Conservation (phyloP, 2,329 filamentous ascomycete species). For the Neofusicoccum umdonicola region DNA sequence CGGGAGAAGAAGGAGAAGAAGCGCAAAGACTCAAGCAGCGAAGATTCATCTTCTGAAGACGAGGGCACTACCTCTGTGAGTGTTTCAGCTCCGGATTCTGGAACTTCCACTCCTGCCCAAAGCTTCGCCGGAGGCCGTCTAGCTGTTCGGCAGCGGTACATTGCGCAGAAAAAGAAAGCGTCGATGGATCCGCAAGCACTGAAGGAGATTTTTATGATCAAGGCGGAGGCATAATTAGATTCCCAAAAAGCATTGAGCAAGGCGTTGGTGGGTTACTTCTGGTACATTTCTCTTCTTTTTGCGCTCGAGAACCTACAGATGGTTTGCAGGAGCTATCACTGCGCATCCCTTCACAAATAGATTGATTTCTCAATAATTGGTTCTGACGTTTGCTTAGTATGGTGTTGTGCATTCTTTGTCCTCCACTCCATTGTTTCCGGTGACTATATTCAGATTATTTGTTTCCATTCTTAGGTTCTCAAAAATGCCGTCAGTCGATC, state of each 20-base stretch:
- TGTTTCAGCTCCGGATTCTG: slow-evolving; percentile 35
- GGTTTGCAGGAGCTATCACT: background rate
- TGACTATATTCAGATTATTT: background rate
- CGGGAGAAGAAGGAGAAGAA: slow-evolving; percentile 42
- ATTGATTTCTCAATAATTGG: background rate
- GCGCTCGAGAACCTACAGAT: background rate
- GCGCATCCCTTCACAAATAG: background rate
- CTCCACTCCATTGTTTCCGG: background rate
- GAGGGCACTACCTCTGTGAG: slow-evolving; percentile 36
- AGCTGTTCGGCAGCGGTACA: slow-evolving; percentile 75
- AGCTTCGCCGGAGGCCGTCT: slow-evolving; percentile 58
- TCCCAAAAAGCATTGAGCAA: slow-evolving; percentile 6
- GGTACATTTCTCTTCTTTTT: background rate
- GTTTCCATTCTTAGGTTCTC: background rate
- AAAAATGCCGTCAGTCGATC: background rate
- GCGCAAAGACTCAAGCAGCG: slow-evolving; percentile 25
- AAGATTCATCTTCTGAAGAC: slow-evolving; percentile 20
- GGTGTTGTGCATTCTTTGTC: background rate
- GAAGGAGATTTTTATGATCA: slow-evolving; percentile 80
- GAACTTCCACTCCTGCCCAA: slow-evolving; percentile 43
- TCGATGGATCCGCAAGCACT: slow-evolving; percentile 77
- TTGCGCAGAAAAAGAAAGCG: slow-evolving; percentile 83
- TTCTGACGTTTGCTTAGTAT: too few relatives aligned
- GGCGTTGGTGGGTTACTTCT: slow-evolving; percentile 16
- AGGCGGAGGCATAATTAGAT: slow-evolving; percentile 34